phyloP scores from a whole-genome alignment of 208 protist species.

The Entamoeba nuttalli region DNA sequence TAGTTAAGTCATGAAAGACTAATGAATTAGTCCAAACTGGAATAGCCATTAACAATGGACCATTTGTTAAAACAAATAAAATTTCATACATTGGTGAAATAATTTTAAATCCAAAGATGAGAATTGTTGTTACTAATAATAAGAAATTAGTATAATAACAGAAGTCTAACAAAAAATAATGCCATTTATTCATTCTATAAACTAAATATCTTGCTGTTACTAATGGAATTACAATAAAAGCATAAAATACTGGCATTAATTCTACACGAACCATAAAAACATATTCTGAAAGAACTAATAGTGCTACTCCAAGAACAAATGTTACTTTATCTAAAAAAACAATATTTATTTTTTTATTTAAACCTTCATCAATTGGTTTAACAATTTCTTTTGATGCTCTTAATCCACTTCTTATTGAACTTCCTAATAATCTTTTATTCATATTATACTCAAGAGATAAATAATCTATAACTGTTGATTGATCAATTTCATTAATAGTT shows the following conservation, averaged over 20 bases:
- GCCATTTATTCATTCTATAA: background rate
- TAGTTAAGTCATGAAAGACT: constrained; percentile 45
- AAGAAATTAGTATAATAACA: background rate
- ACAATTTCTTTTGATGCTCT: no score
- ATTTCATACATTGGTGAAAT: background rate
- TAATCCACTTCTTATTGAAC: no score
- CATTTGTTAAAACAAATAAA: constrained; percentile 5
- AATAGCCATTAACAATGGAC: constrained; percentile 34
- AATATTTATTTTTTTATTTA: background rate
- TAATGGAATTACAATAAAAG: background rate
- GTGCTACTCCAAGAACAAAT: background rate
- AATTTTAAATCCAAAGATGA: background rate
- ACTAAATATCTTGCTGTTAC: background rate
- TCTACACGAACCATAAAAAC: background rate
- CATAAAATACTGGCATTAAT: background rate
- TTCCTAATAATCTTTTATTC: no score
- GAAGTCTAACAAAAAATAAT: background rate
- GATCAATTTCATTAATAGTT: no score
- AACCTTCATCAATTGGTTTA: no score
- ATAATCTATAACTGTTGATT: no score
- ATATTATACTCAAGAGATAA: no score
- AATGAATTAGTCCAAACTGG: constrained; percentile 38
- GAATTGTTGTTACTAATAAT: background rate
- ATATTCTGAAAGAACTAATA: background rate
- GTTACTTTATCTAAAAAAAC: background rate